Evolutionary conservation across 805 yeast species (phyloP).

Genomic region (Isabelozyma rhagii): DNA sequence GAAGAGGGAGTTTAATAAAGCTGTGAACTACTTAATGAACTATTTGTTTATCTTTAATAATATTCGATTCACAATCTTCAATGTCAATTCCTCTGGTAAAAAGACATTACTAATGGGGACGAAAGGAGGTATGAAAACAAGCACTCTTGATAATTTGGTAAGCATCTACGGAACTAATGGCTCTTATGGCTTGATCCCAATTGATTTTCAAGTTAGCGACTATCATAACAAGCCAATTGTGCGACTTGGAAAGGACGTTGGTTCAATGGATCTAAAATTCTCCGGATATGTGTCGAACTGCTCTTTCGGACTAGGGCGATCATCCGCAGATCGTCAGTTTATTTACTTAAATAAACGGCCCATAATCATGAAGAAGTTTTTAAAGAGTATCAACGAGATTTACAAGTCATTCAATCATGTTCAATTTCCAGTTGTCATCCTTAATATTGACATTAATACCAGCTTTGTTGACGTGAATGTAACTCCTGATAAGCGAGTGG

Average conservation of each 20-base stretch:
- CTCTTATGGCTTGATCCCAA: constrained; percentile 51
- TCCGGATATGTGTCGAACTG: constrained; percentile 71
- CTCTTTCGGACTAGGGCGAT: constrained; percentile 69
- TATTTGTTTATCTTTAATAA: constrained; percentile 61
- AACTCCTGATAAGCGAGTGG: constrained; percentile 83
- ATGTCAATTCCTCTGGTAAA: constrained; percentile 46
- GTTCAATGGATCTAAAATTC: constrained; percentile 25
- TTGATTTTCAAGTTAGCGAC: constrained; percentile 27
- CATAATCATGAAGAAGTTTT: constrained; percentile 50
- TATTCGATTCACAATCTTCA: constrained; percentile 59
- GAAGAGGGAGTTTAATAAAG: constrained; percentile 69
- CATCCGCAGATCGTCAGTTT: constrained; percentile 71
- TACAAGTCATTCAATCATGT: constrained; percentile 69
- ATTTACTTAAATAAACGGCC: constrained; percentile 78
- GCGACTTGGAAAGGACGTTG: not conserved
- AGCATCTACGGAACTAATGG: constrained; percentile 71
- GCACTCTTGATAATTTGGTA: constrained; percentile 50
- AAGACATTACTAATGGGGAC: constrained; percentile 58
- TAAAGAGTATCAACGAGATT: constrained; percentile 64
- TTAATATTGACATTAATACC: constrained; percentile 56
- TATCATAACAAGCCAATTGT: constrained; percentile 5
- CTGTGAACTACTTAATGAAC: constrained; percentile 60
- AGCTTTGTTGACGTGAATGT: constrained; percentile 74
- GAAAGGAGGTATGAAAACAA: constrained; percentile 45
- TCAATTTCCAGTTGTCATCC: constrained; percentile 68